phyloP scores from a whole-genome alignment of 768 basidiomycete genomes.

The Boletellus ananas region DNA sequence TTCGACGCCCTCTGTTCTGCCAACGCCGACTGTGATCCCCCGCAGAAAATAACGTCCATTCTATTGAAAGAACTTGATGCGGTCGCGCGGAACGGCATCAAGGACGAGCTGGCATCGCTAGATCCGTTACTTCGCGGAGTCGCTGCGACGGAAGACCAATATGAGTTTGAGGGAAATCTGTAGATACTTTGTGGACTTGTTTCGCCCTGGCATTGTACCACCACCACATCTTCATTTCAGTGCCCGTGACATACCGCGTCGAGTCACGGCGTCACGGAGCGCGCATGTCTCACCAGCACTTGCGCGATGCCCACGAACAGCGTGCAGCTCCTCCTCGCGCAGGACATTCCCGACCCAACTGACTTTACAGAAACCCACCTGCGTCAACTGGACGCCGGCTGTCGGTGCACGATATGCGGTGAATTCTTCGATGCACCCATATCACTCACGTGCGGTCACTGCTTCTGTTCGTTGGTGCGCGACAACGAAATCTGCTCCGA shows the following conservation, averaged over 20 bases:
- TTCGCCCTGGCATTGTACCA: constrained; percentile 24
- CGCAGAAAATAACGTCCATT: constrained; percentile 79
- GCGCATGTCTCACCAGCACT: constrained; percentile 2
- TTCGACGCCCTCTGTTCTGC: constrained; percentile 3
- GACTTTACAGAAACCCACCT: constrained; percentile 68
- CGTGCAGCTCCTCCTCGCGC: constrained; percentile 29
- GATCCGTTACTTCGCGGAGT: constrained; percentile 73
- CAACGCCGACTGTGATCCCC: not conserved
- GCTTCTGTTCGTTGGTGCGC: constrained; percentile 74
- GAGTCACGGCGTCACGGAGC: constrained; percentile 22
- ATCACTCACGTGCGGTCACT: constrained; percentile 71
- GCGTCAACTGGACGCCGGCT: constrained; percentile 55
- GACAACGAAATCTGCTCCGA: not conserved
- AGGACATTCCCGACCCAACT: constrained; percentile 55
- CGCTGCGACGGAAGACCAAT: constrained; percentile 36
- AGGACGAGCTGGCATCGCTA: constrained; percentile 76
- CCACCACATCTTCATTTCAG: constrained; percentile 8
- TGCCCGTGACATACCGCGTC: constrained; percentile 21
- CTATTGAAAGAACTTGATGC: constrained; percentile 83
- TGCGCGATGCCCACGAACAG: constrained; percentile 26
- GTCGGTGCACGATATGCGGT: constrained; percentile 74
- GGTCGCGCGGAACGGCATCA: constrained; percentile 76
- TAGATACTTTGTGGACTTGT: constrained; percentile 15
- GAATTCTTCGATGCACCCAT: constrained; percentile 74
- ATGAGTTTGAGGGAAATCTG: constrained; percentile 41